Evolutionary conservation across 441 rosid species (phyloP).

Genomic region (Breynia disticha): DNA sequence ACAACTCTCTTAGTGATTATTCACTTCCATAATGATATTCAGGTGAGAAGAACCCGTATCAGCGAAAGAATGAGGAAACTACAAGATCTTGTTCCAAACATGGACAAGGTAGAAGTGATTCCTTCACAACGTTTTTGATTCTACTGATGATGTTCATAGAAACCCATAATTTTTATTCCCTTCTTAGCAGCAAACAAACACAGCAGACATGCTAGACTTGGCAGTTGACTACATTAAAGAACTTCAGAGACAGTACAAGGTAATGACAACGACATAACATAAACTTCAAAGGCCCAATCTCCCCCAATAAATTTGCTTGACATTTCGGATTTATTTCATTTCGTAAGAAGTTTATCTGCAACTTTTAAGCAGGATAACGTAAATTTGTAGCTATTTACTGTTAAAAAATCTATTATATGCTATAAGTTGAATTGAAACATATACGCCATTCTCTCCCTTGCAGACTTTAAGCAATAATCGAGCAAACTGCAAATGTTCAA

Average conservation of each 20-base stretch:
- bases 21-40: neutral
- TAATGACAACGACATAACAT: neutral
- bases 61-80: constrained; percentile 30
- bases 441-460: constrained; percentile 3
- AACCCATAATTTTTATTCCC: constrained; percentile 6
- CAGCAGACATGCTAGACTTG: constrained; percentile 41
- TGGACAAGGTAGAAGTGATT: constrained; percentile 23
- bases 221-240: constrained; percentile 41
- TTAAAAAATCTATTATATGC: too few species aligned
- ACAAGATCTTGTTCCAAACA: constrained; percentile 30
- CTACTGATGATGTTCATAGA: too few species aligned
- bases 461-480: constrained; percentile 43
- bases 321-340: neutral
- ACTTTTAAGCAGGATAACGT: too few species aligned
- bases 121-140: neutral
- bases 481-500: constrained; percentile 50
- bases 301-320: neutral
- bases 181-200: constrained; percentile 36
- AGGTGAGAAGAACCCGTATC: constrained; percentile 30
- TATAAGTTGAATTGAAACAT: too few species aligned
- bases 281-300: neutral
- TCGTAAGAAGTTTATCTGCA: too few species aligned
- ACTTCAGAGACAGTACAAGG: constrained; percentile 47
- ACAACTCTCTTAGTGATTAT: neutral
- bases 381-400: too few species aligned